These are phyloP conservation scores for Ustilago nuda DNA, from an alignment of 1,284 basidiomycete genomes.

Conservation along the genomic window DNA sequence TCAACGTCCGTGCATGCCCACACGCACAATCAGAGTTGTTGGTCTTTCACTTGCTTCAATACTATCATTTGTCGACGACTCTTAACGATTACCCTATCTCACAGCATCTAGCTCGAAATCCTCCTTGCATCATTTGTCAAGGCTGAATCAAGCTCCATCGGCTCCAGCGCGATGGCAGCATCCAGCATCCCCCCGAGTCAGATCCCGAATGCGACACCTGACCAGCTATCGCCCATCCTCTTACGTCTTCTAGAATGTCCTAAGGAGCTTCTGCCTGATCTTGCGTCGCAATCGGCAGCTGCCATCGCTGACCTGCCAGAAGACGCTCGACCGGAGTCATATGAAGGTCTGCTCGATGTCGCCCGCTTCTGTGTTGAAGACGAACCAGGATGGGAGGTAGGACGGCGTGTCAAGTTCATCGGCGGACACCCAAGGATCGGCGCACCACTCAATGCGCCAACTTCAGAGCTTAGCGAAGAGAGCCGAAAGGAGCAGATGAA, in stretches of 20 bases:
- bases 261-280: constrained; percentile 28
- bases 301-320: constrained; percentile 63
- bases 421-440: constrained; percentile 61
- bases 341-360: constrained; percentile 67
- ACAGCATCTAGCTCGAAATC: background rate
- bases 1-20: constrained; percentile 23
- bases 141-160: background rate
- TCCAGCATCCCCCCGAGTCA: constrained; percentile 38
- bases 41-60: background rate
- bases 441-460: constrained; percentile 46
- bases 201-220: constrained; percentile 52
- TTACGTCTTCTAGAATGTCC: constrained; percentile 51
- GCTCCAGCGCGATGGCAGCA: constrained; percentile 9
- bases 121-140: background rate
- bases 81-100: background rate
- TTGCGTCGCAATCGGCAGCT: constrained; percentile 51
- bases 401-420: constrained; percentile 49
- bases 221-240: constrained; percentile 55
- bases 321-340: constrained; percentile 60
- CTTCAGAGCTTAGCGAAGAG: constrained; percentile 47
- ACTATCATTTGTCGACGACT: background rate
- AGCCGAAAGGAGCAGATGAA: constrained; percentile 57
- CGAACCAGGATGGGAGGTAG: constrained; percentile 62
- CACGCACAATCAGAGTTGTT: constrained; percentile 1
- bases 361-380: constrained; percentile 68